Conservation (phyloP, 768 basidiomycete species). For the Crassisporium funariophilum region DNA sequence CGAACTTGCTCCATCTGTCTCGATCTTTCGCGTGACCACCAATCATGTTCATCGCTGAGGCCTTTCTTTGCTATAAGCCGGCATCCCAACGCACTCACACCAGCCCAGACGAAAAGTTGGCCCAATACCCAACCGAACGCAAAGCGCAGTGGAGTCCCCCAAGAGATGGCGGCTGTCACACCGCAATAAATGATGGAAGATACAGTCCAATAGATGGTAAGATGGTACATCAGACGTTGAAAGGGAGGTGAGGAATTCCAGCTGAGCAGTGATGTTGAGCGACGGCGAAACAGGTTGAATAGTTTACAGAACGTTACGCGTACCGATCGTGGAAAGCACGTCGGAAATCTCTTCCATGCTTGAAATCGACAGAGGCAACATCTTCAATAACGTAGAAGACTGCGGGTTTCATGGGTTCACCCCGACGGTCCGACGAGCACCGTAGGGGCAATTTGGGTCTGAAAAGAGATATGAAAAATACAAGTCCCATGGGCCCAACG, state of each 20-base stretch:
- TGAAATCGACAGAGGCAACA: constrained; percentile 32
- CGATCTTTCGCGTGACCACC: too few relatives aligned
- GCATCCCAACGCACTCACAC: constrained; percentile 22
- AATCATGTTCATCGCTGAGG: constrained; percentile 22
- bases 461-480: constrained; percentile 30
- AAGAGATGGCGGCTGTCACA: constrained; percentile 31
- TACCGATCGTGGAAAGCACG: constrained; percentile 25
- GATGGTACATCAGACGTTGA: constrained; percentile 24
- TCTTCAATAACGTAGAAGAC: constrained; percentile 34
- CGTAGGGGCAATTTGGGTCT: constrained; percentile 24
- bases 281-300: too few relatives aligned
- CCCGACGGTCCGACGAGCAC: constrained; percentile 31
- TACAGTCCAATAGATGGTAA: constrained; percentile 29
- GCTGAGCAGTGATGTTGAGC: constrained; percentile 8
- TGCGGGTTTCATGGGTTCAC: constrained; percentile 31
- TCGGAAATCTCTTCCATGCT: constrained; percentile 27
- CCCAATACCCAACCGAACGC: constrained; percentile 33
- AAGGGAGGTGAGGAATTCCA: constrained; percentile 29
- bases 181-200: constrained; percentile 25
- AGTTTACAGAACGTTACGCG: constrained; percentile 2
- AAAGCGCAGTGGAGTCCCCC: constrained; percentile 25
- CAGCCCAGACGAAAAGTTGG: constrained; percentile 31
- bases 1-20: too few relatives aligned
- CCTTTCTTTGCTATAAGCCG: constrained; percentile 18
- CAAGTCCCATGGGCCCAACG: constrained; percentile 28